phyloP scores from a whole-genome alignment of 345 rosid species.

The Arabidopsis suecica region DNA sequence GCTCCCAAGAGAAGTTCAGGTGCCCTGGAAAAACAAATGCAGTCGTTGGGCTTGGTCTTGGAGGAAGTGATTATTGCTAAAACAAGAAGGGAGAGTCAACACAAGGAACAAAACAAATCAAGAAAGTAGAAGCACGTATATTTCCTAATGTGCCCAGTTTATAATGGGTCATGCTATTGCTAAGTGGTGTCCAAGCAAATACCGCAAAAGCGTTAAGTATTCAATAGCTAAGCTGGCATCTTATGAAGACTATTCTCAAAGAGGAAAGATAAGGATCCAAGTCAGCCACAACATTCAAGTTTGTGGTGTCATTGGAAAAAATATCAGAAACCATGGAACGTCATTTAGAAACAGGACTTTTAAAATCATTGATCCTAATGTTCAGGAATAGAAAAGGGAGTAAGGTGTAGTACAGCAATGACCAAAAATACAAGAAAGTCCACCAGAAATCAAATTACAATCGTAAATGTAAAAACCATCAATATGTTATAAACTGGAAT shows the following conservation, averaged over 20 bases:
- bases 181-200: conserved; percentile 3
- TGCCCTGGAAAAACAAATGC: conserved; percentile 68
- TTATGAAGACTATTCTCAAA: conserved; percentile 7
- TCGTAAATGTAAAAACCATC: conserved; percentile 15
- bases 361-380: conserved; percentile 19
- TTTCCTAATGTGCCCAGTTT: background rate
- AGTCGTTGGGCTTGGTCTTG: conserved; percentile 36
- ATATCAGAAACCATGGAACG: background rate
- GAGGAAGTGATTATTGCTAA: conserved; percentile 35
- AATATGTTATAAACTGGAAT: background rate
- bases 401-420: conserved; percentile 21
- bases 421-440: conserved; percentile 2
- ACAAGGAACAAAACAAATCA: conserved; percentile 33
- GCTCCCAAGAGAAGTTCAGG: conserved; percentile 98
- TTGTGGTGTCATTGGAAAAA: background rate
- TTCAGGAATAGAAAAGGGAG: background rate
- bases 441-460: conserved; percentile 4
- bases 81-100: conserved; percentile 33
- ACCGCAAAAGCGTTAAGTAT: conserved; percentile 3
- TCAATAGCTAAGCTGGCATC: conserved; percentile 9
- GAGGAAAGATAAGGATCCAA: conserved; percentile 10
- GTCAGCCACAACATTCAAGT: conserved; percentile 19
- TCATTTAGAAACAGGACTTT: conserved; percentile 14
- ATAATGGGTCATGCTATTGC: background rate
- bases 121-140: conserved; percentile 17